Percentiles rank a stretch among this genome's conserved stretches.
These are phyloP conservation scores for Vaccinium darrowii DNA, from an alignment of 148 eudicot species.

Conservation along the genomic window DNA sequence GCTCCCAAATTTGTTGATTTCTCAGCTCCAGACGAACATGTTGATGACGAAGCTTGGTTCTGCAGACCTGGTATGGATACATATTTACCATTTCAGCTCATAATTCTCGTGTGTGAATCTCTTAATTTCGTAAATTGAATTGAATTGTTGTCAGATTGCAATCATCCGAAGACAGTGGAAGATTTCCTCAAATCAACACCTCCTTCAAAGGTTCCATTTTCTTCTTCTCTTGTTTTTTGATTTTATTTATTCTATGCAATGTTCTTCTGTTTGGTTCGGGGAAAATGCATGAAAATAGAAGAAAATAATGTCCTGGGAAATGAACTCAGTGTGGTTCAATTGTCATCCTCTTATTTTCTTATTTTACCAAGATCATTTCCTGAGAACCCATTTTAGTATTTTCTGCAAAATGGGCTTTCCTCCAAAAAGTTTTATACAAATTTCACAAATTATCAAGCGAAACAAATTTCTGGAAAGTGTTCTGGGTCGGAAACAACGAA, in stretches of 20 bases:
- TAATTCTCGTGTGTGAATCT: not conserved
- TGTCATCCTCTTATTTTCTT: too few relatives aligned
- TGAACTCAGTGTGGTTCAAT: too few relatives aligned
- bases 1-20: slow-evolving; percentile 91
- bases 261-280: slow-evolving; percentile 12
- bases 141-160: slow-evolving; percentile 54
- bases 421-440: not conserved
- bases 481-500: not conserved
- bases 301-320: not conserved
- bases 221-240: not conserved
- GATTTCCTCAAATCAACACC: slow-evolving; percentile 59
- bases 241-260: not conserved
- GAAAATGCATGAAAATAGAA: not conserved
- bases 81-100: not conserved
- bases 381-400: too few relatives aligned
- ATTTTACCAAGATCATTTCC: too few relatives aligned
- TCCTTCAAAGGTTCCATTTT: slow-evolving; percentile 49
- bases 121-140: not conserved
- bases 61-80: slow-evolving; percentile 59
- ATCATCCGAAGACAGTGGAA: slow-evolving; percentile 81
- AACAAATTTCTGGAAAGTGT: not conserved
- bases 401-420: not conserved
- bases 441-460: not conserved
- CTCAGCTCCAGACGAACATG: slow-evolving; percentile 31
- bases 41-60: slow-evolving; percentile 76